Base-by-base conservation (phyloP, 768 basidiomycete species). In the Collybia sp. region DNA sequence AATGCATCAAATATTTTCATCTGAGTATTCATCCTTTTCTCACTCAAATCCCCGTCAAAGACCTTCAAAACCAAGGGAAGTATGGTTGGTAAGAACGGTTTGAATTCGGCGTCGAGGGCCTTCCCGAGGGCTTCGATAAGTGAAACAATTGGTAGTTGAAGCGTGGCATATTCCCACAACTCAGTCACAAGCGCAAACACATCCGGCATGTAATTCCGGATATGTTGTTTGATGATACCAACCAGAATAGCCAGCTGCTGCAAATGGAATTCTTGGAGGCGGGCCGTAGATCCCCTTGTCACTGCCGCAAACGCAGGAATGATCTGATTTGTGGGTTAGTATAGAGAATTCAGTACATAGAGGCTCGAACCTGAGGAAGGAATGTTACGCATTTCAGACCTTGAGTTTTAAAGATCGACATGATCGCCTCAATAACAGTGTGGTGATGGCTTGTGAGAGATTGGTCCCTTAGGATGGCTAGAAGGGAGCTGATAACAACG, bases 341-440 rank as follows among this genome's bases (percentile, higher is more conserved):
- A 17, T 3, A 34, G 11, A 25, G 13, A 37, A 15, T 25, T 39
- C 10, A 3, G 30, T n/a, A 17, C 6, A 30, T 9, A 33, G 15
- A 15, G 18, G 17, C 41, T 51, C 64, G 42, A 59, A 93, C 92
- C 74, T 96, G 93, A 37, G 95, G 90, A 18, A 99, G 68, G 67
- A 97, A 98, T 1, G 89, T 81, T 15, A 95, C 93, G 62, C 93
- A 96, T 73, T 94, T 93, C 59, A 98, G 69, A 12, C 95, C 93
- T 59, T 98, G 94, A 0, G 93, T 96, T 65, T 94, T 93, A 77
- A 98, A 99, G 50, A 99, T 98, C 39, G 92, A 87, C 92, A 98
- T 97, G 55, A 99, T 88, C 1, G 93, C 93, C 61, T 98, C 93
- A 46, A 98, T 93, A 40, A 94, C 95, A 17, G 84, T 88, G 57